These are phyloP conservation scores for Pichia phayaonensis DNA, from an alignment of 805 yeast genomes.

Conservation along the genomic window DNA sequence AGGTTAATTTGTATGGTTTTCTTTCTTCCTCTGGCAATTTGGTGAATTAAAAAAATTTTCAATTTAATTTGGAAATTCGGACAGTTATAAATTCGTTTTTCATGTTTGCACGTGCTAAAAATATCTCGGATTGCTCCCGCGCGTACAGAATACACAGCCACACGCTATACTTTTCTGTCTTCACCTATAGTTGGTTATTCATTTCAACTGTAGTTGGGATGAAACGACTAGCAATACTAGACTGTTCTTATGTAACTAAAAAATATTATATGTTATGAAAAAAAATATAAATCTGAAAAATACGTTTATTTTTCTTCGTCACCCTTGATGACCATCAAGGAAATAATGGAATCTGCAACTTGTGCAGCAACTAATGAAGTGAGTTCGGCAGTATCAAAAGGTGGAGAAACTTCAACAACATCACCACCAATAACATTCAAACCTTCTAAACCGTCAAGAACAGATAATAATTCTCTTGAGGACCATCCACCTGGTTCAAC, in stretches of 20 bases:
- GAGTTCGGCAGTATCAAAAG: conserved; percentile 29
- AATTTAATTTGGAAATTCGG: no score
- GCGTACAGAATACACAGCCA: no score
- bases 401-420: conserved; percentile 44
- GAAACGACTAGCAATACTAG: no score
- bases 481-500: conserved; percentile 63
- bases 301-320: conserved; percentile 7
- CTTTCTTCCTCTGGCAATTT: no score
- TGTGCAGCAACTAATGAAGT: conserved; percentile 34
- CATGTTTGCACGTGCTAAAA: background rate
- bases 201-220: no score
- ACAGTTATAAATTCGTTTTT: no score
- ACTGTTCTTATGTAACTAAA: no score
- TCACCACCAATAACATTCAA: conserved; percentile 42
- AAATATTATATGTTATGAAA: no score
- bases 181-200: no score
- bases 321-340: conserved; percentile 31
- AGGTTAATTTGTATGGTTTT: background rate
- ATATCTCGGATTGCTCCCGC: background rate
- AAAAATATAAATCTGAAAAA: no score
- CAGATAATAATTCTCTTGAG: conserved; percentile 36
- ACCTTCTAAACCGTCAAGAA: conserved; percentile 39
- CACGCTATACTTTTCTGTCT: no score
- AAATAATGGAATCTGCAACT: conserved; percentile 33
- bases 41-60: no score